Base-by-base conservation (phyloP, 208 protist genomes). In the Acanthamoeba healyi region DNA sequence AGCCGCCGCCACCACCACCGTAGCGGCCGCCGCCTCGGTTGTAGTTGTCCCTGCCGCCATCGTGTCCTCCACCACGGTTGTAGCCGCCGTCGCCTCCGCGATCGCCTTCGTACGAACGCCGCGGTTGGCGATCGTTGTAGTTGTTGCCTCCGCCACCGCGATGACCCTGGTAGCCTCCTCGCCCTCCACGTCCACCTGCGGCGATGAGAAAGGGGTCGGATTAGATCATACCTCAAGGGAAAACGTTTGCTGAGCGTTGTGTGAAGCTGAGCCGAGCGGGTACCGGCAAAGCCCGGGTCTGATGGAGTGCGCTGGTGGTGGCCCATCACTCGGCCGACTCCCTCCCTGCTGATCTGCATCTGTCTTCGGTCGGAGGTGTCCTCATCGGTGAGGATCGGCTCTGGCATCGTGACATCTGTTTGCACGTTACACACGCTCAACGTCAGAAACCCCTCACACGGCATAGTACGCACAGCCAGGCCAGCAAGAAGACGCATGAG, bases 331-430 rank as follows among this genome's bases (percentile, higher is more conserved):
- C 86, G 29, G 19, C 61, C 58, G 24, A 54, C 86, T 15, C 58
- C 40, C 9, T 92, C 86, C 19, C 58, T 24, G 32, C 58, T 65
- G 32, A 92, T 38, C 15, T 49, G 54, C 86, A 72, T 92, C 51
- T 46, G 26, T 44, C 54, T 72, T 49, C 38, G 38, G 86, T 72
- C 29, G 12, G 36, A 36, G 44, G 74, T 14, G 61, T 92, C 86
- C 14, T 92, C 56, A 51, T 92, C 56, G 44, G 86, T 74, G 15
- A 92, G 61, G n/a, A 92, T 36, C 9, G 86, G 86, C 2, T 38
- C 56, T 38, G 86, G 86, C 86, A 88, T 88, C 44, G 70, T 88
- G 29, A 88, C 79, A 19, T 77, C 67, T 77, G 34, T 14, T 2
- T 4, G 10, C 58, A 14, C 26, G 58, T 26, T 26, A 61, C 10